These are phyloP conservation scores for Canna indica DNA, from an alignment of 176 grass and related monocot species.

Conservation along the genomic window DNA sequence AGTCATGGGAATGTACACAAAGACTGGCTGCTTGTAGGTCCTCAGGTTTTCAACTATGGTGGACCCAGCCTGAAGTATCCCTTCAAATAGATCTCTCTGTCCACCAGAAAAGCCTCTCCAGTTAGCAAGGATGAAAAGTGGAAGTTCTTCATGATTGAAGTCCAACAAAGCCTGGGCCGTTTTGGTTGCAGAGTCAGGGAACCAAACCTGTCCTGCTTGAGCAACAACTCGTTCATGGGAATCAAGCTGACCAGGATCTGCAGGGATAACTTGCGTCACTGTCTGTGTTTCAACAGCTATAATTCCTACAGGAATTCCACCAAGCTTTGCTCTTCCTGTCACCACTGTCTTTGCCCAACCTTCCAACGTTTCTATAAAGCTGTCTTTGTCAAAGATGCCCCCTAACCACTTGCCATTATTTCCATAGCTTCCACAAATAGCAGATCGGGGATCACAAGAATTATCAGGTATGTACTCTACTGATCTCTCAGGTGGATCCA, in stretches of 20 bases:
- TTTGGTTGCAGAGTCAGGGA: constrained; percentile 90
- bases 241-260: constrained; percentile 93
- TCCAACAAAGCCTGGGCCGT: constrained; percentile 89
- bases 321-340: constrained; percentile 86
- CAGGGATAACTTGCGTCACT: constrained; percentile 88
- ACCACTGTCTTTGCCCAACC: constrained; percentile 99
- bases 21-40: constrained; percentile 85
- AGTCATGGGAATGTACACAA: constrained; percentile 90
- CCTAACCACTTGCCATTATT: constrained; percentile 64
- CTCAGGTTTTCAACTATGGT: constrained; percentile 93
- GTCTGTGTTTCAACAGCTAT: constrained; percentile 97
- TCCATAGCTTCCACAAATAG: constrained; percentile 62
- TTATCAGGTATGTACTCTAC: constrained; percentile 80
- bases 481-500: constrained; percentile 82
- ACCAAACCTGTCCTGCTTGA: constrained; percentile 97
- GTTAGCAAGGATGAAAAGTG: constrained; percentile 92
- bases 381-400: constrained; percentile 92
- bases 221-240: constrained; percentile 83
- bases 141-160: constrained; percentile 88
- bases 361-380: constrained; percentile 88
- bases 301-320: constrained; percentile 89
- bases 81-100: constrained; percentile 97
- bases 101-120: constrained; percentile 99
- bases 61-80: constrained; percentile 97
- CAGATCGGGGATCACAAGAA: constrained; percentile 80